These are phyloP conservation scores for Breviolum minutum DNA, from an alignment of 73 alveolate genomes.

Conservation along the genomic window DNA sequence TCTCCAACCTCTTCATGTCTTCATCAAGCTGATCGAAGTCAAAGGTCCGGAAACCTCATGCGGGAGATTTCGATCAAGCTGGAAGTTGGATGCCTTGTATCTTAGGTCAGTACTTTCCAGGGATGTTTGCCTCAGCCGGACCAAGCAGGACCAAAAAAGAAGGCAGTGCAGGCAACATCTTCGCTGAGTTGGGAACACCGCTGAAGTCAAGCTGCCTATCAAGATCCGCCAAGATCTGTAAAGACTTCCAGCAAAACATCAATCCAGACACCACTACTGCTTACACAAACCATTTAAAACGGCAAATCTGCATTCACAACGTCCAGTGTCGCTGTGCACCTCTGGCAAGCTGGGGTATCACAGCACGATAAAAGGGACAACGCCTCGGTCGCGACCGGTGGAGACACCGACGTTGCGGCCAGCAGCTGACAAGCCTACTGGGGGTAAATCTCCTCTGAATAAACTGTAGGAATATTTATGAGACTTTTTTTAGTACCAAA, in stretches of 20 bases:
- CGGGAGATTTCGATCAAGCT: neutral
- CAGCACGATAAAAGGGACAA: conserved; percentile 46
- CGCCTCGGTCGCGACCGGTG: neutral
- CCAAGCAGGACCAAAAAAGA: too few relatives aligned
- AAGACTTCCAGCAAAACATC: too few relatives aligned
- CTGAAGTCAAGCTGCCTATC: conserved; percentile 17
- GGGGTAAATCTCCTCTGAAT: too few relatives aligned
- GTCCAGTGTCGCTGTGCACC: neutral
- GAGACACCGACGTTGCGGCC: neutral
- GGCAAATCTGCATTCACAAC: too few relatives aligned
- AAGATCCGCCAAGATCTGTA: neutral
- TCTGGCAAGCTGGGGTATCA: conserved; percentile 31
- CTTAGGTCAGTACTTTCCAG: neutral
- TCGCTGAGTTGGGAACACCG: neutral
- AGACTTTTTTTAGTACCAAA: neutral
- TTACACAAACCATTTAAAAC: neutral
- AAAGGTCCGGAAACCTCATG: neutral
- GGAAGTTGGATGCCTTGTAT: neutral
- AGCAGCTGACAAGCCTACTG: too few relatives aligned
- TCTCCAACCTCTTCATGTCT: conserved; percentile 37
- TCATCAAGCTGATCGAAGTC: conserved; percentile 16
- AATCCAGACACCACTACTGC: too few relatives aligned
- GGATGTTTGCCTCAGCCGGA: neutral
- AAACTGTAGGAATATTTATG: neutral
- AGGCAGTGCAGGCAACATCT: too few relatives aligned